phyloP scores from a whole-genome alignment of 2,329 filamentous ascomycete species.

The Xylariaceae sp. region DNA sequence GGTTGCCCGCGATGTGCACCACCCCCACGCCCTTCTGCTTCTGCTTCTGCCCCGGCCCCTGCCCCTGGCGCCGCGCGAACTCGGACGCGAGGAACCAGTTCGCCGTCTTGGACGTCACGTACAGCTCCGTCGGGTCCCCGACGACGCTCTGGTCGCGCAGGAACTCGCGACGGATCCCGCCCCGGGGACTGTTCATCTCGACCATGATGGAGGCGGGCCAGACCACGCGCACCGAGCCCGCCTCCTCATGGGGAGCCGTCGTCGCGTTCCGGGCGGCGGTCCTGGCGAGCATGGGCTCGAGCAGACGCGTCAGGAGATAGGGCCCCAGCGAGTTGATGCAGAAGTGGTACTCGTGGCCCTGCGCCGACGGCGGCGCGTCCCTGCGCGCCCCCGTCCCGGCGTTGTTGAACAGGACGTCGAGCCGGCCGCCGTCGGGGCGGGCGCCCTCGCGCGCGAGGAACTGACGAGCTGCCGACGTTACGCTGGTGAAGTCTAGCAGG shows the following conservation, averaged over 20 bases:
- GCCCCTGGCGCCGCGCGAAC: slow-evolving; percentile 12
- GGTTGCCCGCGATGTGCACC: slow-evolving; percentile 13
- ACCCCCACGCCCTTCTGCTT: background rate
- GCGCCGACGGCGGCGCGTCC: slow-evolving; percentile 8
- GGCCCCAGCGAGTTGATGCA: slow-evolving; percentile 12
- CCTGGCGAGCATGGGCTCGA: slow-evolving; percentile 10
- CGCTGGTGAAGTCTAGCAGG: slow-evolving; percentile 11
- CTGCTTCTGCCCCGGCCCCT: background rate
- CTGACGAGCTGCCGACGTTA: slow-evolving; percentile 8
- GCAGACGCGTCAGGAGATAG: slow-evolving; percentile 12
- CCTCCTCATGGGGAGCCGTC: too few species aligned
- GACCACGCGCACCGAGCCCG: slow-evolving; percentile 9
- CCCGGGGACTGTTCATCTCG: slow-evolving; percentile 11
- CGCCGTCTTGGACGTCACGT: slow-evolving; percentile 12
- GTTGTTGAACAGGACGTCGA: slow-evolving; percentile 19
- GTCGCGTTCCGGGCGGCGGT: slow-evolving; percentile 9
- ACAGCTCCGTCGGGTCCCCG: slow-evolving; percentile 9
- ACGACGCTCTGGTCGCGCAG: slow-evolving; percentile 6
- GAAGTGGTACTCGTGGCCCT: slow-evolving; percentile 18
- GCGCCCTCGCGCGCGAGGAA: slow-evolving; percentile 9
- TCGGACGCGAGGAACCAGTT: slow-evolving; percentile 17
- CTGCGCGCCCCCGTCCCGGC: slow-evolving; percentile 14
- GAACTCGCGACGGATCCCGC: slow-evolving; percentile 11
- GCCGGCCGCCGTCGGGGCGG: slow-evolving; percentile 1
- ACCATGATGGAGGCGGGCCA: slow-evolving; percentile 16